These are phyloP conservation scores for Pseudogymnoascus sp. DNA, from an alignment of 2,329 filamentous ascomycete genomes.

Conservation along the genomic window DNA sequence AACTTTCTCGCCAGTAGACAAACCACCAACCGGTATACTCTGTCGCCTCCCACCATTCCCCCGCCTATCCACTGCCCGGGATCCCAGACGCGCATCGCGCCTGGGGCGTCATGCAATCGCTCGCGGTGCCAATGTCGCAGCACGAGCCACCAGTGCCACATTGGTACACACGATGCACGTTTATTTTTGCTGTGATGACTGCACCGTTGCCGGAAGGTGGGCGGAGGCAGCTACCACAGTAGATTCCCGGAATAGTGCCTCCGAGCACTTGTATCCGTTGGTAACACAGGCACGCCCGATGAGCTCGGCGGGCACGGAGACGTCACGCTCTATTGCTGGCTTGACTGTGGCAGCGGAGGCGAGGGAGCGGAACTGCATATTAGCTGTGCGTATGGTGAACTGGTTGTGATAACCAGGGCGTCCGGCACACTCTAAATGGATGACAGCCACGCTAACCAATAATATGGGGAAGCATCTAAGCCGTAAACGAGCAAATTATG, in stretches of 20 bases:
- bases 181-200: background rate
- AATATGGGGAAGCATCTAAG: background rate
- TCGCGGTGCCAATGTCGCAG: background rate
- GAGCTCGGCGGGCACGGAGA: background rate
- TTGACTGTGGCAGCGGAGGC: background rate
- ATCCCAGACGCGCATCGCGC: background rate
- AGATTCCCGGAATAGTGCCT: background rate
- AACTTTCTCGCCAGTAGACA: background rate
- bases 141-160: background rate
- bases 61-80: background rate
- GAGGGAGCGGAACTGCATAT: background rate
- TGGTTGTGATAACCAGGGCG: background rate
- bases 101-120: background rate
- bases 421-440: background rate
- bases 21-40: background rate
- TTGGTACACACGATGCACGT: background rate
- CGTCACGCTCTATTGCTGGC: background rate
- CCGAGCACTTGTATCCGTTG: background rate
- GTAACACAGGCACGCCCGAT: background rate
- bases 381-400: background rate
- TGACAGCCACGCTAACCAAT: background rate
- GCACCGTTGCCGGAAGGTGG: background rate
- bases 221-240: background rate
- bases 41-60: background rate
- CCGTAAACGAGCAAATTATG: background rate